Evolutionary conservation across 75 land plant genomes (phyloP), one percentile per base, ranked within the genome.

Genomic region (Gnetum montanum): DNA sequence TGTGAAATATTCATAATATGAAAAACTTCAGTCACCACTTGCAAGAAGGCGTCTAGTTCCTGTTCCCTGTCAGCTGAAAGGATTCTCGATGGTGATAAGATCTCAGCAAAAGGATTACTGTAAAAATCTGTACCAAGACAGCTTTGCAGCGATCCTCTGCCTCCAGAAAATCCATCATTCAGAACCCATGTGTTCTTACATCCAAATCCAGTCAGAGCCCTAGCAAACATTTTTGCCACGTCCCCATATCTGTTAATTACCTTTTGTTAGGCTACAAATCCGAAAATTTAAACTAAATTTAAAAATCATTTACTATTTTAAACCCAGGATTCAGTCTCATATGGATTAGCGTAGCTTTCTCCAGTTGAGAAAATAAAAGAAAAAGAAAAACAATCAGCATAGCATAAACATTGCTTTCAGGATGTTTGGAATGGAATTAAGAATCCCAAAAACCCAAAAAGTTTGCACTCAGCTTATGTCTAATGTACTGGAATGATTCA

Each of bases 91-190:
- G 98, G 96, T 18, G 90, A 89, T 0, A 93, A 15, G 43, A 94
- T 61, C 67, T 94, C 83, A 25, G 76, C 81, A 56, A 80, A 57
- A 7, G 88, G 60, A 4, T 77, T 19, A 29, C 76, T 78, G 59
- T 80, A 90, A 0, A 85, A 74, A 27, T 94, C 91, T n/a, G 83
- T 73, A 31, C 88, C 98, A 25, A 94, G 59, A 4, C 79, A 68
- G 54, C 96, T 90, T 69, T 90, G 98, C 28, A 78, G 24, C 98
- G 96, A 94, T 0, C 98, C 98, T 66, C 59, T 77, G 61, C 92
- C 64, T 16, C 98, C 98, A 18, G 90, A 89, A 59, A 86, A 94
- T 1, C 98, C 98, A 62, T 68, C 96, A 30, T 65, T 55, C 64
- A 94, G 61, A 29, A 77, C 36, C 90, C 91, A 94, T 34, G 74